phyloP scores from a whole-genome alignment of 2,329 filamentous ascomycete species.

The Ophiocordyceps camponoti-rufipedis region DNA sequence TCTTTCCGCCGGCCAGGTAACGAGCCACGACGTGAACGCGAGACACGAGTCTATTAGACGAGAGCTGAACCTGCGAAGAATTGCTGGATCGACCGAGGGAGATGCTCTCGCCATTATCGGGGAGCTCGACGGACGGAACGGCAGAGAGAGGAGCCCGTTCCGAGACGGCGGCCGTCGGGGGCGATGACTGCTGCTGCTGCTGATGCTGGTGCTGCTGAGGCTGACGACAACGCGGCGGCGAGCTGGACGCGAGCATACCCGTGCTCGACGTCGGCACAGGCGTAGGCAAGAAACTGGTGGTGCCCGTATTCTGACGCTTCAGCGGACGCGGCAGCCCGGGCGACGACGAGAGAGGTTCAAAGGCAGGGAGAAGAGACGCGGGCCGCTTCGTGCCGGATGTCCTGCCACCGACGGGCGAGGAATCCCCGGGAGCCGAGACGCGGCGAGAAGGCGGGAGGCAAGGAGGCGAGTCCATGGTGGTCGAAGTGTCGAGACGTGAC shows the following conservation, averaged over 20 bases:
- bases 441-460: neutral
- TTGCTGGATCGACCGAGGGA: slow-evolving; percentile 88
- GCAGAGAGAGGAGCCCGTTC: slow-evolving; percentile 70
- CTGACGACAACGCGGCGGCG: slow-evolving; percentile 13
- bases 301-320: slow-evolving; percentile 43
- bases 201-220: slow-evolving; percentile 33
- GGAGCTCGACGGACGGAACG: slow-evolving; percentile 67
- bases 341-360: slow-evolving; percentile 65
- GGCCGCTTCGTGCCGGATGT: slow-evolving; percentile 35
- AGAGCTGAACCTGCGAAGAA: slow-evolving; percentile 88
- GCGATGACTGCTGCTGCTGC: slow-evolving; percentile 40
- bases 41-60: slow-evolving; percentile 80
- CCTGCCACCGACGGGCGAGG: slow-evolving; percentile 11
- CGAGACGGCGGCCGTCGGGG: slow-evolving; percentile 18
- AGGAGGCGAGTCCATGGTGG: slow-evolving; percentile 1
- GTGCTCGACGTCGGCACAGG: slow-evolving; percentile 89
- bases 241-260: slow-evolving; percentile 76
- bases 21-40: slow-evolving; percentile 80
- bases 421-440: slow-evolving; percentile 5
- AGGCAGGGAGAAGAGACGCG: slow-evolving; percentile 56
- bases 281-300: slow-evolving; percentile 60
- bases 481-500: too few species aligned
- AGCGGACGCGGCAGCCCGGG: slow-evolving; percentile 48
- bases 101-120: slow-evolving; percentile 62
- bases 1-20: slow-evolving; percentile 61